These are phyloP conservation scores for Alnus rubra DNA, from an alignment of 306 rosid species.

Conservation along the genomic window DNA sequence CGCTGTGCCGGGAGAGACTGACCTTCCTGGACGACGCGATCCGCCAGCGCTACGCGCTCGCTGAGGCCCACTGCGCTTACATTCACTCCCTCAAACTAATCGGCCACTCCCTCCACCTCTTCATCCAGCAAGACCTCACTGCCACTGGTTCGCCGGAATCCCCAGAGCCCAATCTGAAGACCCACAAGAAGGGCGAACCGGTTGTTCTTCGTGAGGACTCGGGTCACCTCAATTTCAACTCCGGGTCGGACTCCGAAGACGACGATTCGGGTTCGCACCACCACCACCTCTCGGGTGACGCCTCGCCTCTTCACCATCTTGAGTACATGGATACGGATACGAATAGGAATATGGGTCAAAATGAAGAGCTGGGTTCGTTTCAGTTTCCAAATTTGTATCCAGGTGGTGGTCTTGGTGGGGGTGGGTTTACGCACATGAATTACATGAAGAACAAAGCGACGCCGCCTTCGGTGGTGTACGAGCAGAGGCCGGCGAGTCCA, in stretches of 20 bases:
- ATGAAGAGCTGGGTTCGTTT: constrained; percentile 9
- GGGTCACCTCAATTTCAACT: constrained; percentile 70
- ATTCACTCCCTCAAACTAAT: constrained; percentile 61
- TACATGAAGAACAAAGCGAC: constrained; percentile 65
- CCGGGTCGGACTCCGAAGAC: constrained; percentile 52
- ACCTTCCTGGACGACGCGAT: constrained; percentile 75
- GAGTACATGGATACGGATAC: constrained; percentile 27
- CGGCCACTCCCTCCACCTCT: constrained; percentile 66
- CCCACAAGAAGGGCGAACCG: constrained; percentile 41
- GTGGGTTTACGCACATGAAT: constrained; percentile 52
- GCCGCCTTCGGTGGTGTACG: constrained; percentile 60
- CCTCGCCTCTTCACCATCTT: constrained; percentile 62
- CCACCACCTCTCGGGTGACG: constrained; percentile 50
- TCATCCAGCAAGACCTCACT: constrained; percentile 44
- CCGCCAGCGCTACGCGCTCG: constrained; percentile 65
- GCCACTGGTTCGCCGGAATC: constrained; percentile 35
- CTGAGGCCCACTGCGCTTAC: constrained; percentile 75
- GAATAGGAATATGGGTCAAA: not conserved
- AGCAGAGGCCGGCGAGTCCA: constrained; percentile 56
- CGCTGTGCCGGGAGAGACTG: constrained; percentile 75
- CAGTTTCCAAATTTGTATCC: constrained; percentile 20
- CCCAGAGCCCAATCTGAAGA: constrained; percentile 47
- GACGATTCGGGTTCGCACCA: constrained; percentile 28
- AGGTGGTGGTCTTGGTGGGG: not conserved
- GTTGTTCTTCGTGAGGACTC: constrained; percentile 27